Evolutionary conservation across 2,329 filamentous ascomycete species (phyloP).

Genomic region (Penicillium decumbens): DNA sequence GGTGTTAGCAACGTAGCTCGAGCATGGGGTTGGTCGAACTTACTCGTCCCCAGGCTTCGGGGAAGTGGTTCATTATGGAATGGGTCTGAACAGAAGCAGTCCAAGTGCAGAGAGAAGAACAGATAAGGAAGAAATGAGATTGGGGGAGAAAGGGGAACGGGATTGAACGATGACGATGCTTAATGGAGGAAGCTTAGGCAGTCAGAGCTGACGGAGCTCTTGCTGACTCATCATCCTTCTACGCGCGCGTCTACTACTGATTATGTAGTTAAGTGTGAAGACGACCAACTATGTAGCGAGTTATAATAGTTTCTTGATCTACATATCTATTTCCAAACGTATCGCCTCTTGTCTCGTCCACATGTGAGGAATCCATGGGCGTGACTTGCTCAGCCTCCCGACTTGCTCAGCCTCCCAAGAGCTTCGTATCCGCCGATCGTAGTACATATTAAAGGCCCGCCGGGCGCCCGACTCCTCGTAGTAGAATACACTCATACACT

Average conservation of each 20-base stretch:
- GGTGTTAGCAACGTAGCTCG: slow-evolving; percentile 32
- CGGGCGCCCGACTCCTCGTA: neutral
- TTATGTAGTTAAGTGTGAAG: too few relatives aligned
- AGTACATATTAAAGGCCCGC: neutral
- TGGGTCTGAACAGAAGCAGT: neutral
- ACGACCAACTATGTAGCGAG: too few relatives aligned
- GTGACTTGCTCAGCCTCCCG: neutral
- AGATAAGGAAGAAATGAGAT: neutral
- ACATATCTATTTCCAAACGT: neutral
- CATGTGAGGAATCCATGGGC: neutral
- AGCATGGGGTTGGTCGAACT: slow-evolving; percentile 16
- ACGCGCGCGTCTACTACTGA: slow-evolving; percentile 1
- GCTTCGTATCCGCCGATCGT: slow-evolving; percentile 7
- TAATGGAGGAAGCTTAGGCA: slow-evolving; percentile 26
- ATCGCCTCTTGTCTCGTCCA: neutral
- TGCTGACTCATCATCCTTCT: slow-evolving; percentile 18
- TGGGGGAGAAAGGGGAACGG: slow-evolving; percentile 3
- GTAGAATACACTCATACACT: neutral
- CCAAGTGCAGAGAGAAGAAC: neutral
- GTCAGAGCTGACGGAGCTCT: slow-evolving; percentile 38
- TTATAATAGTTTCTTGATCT: neutral
- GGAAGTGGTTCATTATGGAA: slow-evolving; percentile 59
- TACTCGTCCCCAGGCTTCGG: slow-evolving; percentile 63
- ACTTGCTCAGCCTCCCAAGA: slow-evolving; percentile 4
- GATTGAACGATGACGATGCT: slow-evolving; percentile 20